Conservation (phyloP, 306 rosid species). For the Hippophae gyantsensis region DNA sequence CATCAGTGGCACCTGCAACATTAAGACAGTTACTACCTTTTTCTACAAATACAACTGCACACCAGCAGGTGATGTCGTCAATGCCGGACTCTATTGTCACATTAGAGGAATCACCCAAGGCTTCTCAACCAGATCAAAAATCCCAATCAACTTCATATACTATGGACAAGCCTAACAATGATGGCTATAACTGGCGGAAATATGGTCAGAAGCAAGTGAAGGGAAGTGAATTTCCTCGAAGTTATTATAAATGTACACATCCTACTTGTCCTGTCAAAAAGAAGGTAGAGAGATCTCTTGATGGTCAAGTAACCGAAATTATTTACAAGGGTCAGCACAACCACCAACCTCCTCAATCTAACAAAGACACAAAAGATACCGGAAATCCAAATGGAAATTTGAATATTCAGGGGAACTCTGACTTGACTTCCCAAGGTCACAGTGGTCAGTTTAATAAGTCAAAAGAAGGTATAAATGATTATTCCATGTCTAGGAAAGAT, state of each 20-base stretch:
- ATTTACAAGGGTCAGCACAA: constrained; percentile 75
- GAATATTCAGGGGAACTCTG: constrained; percentile 24
- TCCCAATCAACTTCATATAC: constrained; percentile 27
- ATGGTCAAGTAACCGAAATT: constrained; percentile 66
- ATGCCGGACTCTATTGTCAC: constrained; percentile 12
- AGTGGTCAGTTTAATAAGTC: too few relatives aligned
- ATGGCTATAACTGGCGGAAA: constrained; percentile 78
- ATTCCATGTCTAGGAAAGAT: constrained; percentile 30
- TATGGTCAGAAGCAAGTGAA: constrained; percentile 85
- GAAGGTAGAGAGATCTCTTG: constrained; percentile 71
- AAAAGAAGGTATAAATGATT: too few relatives aligned
- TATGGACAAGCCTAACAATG: constrained; percentile 59
- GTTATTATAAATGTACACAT: constrained; percentile 71
- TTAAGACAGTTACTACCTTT: constrained; percentile 25
- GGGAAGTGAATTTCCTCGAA: constrained; percentile 74
- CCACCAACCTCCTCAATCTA: constrained; percentile 47
- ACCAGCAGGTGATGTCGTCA: constrained; percentile 24
- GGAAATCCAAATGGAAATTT: constrained; percentile 29
- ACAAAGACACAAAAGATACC: constrained; percentile 42
- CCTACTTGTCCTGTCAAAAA: constrained; percentile 71
- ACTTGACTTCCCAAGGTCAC: constrained; percentile 13
- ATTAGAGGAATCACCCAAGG: constrained; percentile 24
- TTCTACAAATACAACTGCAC: constrained; percentile 19
- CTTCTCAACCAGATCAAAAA: constrained; percentile 39
- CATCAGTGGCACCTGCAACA: constrained; percentile 21